Conservation (phyloP, 2,329 filamentous ascomycete species). For the Exophiala dermatitidis region DNA sequence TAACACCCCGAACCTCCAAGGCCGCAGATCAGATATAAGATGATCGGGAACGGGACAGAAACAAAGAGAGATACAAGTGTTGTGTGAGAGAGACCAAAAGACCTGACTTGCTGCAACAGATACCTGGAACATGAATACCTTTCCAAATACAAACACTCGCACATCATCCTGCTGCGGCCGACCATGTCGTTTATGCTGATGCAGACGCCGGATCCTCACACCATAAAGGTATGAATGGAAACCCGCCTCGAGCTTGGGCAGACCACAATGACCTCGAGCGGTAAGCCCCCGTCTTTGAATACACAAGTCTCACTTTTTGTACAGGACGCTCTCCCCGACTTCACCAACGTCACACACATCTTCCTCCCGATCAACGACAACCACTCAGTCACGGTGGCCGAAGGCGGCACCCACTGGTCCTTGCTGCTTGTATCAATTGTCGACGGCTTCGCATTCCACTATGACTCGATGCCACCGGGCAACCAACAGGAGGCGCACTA, state of each 20-base stretch:
- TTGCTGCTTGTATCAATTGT: conserved; percentile 80
- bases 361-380: conserved; percentile 95
- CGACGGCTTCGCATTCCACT: conserved; percentile 91
- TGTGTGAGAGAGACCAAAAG: not conserved
- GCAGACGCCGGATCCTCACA: conserved; percentile 55
- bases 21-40: too few species aligned
- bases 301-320: conserved; percentile 29
- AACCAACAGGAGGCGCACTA: conserved; percentile 68
- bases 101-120: conserved; percentile 33
- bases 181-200: conserved; percentile 89
- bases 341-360: conserved; percentile 74
- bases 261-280: too few species aligned
- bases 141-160: conserved; percentile 66
- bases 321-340: conserved; percentile 68
- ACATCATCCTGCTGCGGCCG: conserved; percentile 84
- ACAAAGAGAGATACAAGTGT: too few species aligned
- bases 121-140: conserved; percentile 88
- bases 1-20: not conserved
- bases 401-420: conserved; percentile 92
- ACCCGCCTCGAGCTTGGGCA: too few species aligned
- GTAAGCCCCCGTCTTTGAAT: not conserved
- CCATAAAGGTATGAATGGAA: conserved; percentile 36
- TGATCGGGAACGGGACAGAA: too few species aligned
- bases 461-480: conserved; percentile 72
- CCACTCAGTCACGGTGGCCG: conserved; percentile 64